These are phyloP conservation scores for Odontarrhena argentea DNA, from an alignment of 345 rosid genomes.

Conservation along the genomic window DNA sequence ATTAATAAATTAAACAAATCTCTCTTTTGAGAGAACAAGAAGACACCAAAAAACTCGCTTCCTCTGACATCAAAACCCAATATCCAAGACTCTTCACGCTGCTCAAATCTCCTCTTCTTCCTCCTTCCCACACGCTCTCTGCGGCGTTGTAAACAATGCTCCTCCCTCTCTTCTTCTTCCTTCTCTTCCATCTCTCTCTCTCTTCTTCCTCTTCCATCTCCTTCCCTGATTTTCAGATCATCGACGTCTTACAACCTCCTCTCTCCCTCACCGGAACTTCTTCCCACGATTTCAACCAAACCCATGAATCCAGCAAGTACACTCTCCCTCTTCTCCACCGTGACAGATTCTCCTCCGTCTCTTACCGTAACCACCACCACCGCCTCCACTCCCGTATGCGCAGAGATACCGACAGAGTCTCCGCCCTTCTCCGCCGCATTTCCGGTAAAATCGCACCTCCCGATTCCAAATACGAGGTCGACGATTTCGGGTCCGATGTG, in stretches of 20 bases:
- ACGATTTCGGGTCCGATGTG: conserved; percentile 85
- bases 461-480: conserved; percentile 25
- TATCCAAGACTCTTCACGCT: conserved; percentile 39
- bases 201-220: conserved; percentile 33
- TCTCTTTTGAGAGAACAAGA: conserved; percentile 35
- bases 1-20: neutral
- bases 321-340: conserved; percentile 68
- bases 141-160: conserved; percentile 44
- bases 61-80: conserved; percentile 34
- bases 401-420: conserved; percentile 63
- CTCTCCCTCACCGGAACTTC: conserved; percentile 29
- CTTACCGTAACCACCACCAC: conserved; percentile 43
- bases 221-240: conserved; percentile 43
- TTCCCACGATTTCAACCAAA: conserved; percentile 31
- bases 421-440: conserved; percentile 57
- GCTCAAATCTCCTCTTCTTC: neutral
- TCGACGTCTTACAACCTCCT: conserved; percentile 37
- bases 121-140: conserved; percentile 18
- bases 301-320: conserved; percentile 34
- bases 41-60: conserved; percentile 38
- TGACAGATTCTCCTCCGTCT: conserved; percentile 46
- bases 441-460: conserved; percentile 7
- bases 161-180: conserved; percentile 33
- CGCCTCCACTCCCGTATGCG: conserved; percentile 71
- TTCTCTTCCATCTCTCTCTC: conserved; percentile 23